Base-by-base conservation (phyloP, 2,329 filamentous ascomycete genomes). In the Berkeleyomyces basicola region DNA sequence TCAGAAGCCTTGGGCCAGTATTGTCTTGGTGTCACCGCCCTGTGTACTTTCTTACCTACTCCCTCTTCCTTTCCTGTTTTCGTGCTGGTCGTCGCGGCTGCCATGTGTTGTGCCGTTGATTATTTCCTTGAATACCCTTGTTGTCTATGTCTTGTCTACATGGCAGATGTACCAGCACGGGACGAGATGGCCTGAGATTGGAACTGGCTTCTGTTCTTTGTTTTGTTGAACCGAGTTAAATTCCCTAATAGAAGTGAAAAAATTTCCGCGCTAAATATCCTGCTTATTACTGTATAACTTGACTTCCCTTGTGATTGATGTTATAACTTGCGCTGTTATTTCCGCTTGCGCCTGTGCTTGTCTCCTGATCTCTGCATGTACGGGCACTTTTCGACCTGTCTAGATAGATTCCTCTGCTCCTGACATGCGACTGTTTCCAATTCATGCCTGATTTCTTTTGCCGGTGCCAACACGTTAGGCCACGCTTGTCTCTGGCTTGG, bases 41-140 rank as follows among this genome's bases (percentile, higher is more conserved):
- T 63, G 39, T 40, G 57, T 33, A 11, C 42, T n/a, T 40, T 11
- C 7, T 9, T 23, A n/a, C 37, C 39, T 43, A 43, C 57, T 43
- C 14, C 57, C 36, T 59, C 16, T 58, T 53, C 33, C 7, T 37
- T 31, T 9, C 10, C 46, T 62, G 47, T 37, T 44, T 55, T 63
- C 46, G 61, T 63, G 55, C 61, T 63, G 61, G 61, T 59, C 55
- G 58, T 63, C 55, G 57, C 57, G 53, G 61, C 51, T 51, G 57
- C 44, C 61, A 46, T 59, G 57, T 58, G 57, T 63, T 59, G 61
- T 59, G 61, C 61, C 57, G 44, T 58, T 58, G 37, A 14, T 11
- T 61, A 61, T 44, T 60, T 10, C 49, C 59, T 37, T 36, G 49
- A 16, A 53, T 23, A 57, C 60, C 33, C 37, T 59, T 47, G 10